Percentiles rank a stretch among this genome's conserved stretches.
Conservation (phyloP, 257 asterid species). For the Avicennia marina region DNA sequence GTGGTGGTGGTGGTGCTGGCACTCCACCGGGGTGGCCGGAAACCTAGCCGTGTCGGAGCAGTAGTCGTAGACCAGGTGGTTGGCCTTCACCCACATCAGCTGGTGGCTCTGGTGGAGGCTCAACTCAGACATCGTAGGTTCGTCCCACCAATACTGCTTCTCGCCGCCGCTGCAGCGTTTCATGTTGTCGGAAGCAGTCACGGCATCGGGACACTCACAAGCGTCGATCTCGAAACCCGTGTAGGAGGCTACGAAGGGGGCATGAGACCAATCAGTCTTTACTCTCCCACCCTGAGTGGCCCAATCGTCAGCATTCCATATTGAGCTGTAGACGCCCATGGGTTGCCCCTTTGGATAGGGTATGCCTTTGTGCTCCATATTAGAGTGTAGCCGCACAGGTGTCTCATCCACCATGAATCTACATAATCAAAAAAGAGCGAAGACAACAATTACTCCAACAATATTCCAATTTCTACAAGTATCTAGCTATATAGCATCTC, state of each 20-base stretch:
- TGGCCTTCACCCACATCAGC: constrained; percentile 61
- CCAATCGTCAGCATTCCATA: constrained; percentile 86
- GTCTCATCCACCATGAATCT: constrained; percentile 68
- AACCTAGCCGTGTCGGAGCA: constrained; percentile 54
- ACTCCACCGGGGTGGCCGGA: constrained; percentile 51
- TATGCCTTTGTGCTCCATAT: constrained; percentile 54
- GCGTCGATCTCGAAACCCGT: constrained; percentile 49
- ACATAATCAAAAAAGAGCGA: neutral
- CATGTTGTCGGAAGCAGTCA: constrained; percentile 31
- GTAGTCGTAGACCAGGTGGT: constrained; percentile 65
- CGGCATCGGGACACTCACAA: constrained; percentile 39
- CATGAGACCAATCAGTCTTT: constrained; percentile 71
- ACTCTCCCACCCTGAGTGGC: constrained; percentile 77
- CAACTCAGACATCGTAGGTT: constrained; percentile 48
- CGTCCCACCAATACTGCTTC: constrained; percentile 68
- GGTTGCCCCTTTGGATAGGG: constrained; percentile 66
- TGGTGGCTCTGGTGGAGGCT: constrained; percentile 62
- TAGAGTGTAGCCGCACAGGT: constrained; percentile 57
- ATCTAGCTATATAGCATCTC: too few species aligned
- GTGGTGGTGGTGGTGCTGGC: constrained; percentile 56
- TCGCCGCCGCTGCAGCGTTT: constrained; percentile 33
- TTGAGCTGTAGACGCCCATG: constrained; percentile 72
- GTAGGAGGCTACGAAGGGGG: constrained; percentile 58
- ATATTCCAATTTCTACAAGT: too few species aligned
- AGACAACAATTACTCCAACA: neutral